Base-by-base conservation (phyloP, 1,284 basidiomycete species). In the Ustilago trichophora region DNA sequence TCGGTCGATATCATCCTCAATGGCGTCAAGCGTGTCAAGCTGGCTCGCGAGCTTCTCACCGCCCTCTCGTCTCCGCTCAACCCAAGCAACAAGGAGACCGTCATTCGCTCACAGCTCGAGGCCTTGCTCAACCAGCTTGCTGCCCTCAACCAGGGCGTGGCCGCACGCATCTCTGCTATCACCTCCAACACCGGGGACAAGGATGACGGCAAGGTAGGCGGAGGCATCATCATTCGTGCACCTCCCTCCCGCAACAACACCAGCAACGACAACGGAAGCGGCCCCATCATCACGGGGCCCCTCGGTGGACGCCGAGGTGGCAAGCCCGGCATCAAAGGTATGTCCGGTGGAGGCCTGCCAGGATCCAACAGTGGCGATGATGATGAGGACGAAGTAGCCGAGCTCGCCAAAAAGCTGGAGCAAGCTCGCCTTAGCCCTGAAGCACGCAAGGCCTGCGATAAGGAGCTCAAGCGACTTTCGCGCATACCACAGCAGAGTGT, bases 401-500 rank as follows among this genome's bases (percentile, higher is more conserved):
- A 76, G 50, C 63, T 81, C 3, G 45, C 63, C n/a, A 57, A 60
- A 45, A 75, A 75, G 41, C 59, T 80, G 25, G 71, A 71, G 12
- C 44, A 64, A 25, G 72, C 76, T 6, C 54, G 48, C 22, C 74
- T 81, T 25, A 59, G 72, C 18, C 62, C 67, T 22, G 79, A 81
- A 49, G 78, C 79, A 11, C 72, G 75, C 44, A 78, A 75, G 38
- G 67, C 76, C 11, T 79, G 78, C 56, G 72, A 80, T 34, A 71
- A 72, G 51, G 79, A 81, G 70, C 73, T 81, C 34, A 78, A 77
- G 65, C 70, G 79, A 10, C 72, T 81, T 15, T 45, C 65, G 11
- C 72, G 78, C 27, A 80, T 81, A 35, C 79, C 79, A 10, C 48
- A 72, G 22, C 79, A 81, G 58, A 76, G 74, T 42, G 77, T 81